phyloP scores from a whole-genome alignment of 169 alveolate genomes.

The Plasmodium knowlesi region DNA sequence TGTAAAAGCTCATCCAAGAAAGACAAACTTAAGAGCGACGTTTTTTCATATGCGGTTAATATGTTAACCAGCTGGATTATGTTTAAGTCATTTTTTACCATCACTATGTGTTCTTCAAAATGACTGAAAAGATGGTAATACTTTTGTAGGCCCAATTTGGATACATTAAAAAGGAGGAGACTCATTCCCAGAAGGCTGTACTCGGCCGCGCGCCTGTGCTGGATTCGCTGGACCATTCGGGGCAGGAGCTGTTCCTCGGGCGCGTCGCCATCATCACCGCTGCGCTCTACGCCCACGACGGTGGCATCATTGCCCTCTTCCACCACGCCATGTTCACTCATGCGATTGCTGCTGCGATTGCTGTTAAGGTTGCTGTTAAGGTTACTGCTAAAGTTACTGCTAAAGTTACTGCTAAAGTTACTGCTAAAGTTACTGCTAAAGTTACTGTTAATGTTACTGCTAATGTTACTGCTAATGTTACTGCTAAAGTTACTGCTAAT shows the following conservation, averaged over 20 bases:
- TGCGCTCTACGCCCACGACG: not conserved
- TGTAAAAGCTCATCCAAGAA: slow-evolving; percentile 5
- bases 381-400: too few relatives aligned
- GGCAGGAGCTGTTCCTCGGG: not conserved
- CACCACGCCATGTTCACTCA: too few relatives aligned
- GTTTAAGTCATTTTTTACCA: slow-evolving; percentile 2
- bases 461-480: too few relatives aligned
- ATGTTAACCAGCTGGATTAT: slow-evolving; percentile 28
- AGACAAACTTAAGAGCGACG: not conserved
- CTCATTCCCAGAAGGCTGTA: slow-evolving; percentile 38
- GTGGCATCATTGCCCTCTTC: not conserved
- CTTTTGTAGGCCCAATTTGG: not conserved
- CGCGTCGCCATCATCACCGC: not conserved
- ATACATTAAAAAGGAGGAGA: slow-evolving; percentile 17
- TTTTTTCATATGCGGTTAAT: slow-evolving; percentile 18
- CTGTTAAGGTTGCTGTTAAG: too few relatives aligned
- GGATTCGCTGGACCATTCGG: slow-evolving; percentile 2
- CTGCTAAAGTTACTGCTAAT: not conserved
- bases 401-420: too few relatives aligned
- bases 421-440: too few relatives aligned
- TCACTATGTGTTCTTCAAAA: slow-evolving; percentile 17
- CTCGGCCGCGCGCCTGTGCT: slow-evolving; percentile 4
- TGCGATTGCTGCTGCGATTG: too few relatives aligned
- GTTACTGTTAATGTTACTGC: too few relatives aligned
- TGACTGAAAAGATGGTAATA: not conserved